Base-by-base conservation (phyloP, 495 filamentous ascomycete species). In the Trichoderma asperelloides region DNA sequence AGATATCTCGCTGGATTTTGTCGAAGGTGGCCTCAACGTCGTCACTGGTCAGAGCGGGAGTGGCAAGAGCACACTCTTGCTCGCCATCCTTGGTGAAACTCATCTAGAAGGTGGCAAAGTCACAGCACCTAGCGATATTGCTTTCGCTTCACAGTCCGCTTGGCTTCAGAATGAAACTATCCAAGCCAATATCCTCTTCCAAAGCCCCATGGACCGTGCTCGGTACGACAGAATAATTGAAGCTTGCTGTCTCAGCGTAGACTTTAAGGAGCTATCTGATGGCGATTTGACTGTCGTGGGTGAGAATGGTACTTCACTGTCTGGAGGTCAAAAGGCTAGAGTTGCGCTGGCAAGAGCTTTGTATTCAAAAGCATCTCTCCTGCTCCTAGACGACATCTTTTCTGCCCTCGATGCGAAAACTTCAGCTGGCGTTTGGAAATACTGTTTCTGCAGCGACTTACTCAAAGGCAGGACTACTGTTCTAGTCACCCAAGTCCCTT, bases 361-460 rank as follows among this genome's bases (percentile, higher is more conserved):
- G 2, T 91, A 91, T 69, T 89, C 88, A 45, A 79, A 82, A 23
- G 82, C 88, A 11, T 80, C 81, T 2, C 78, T 89, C 8, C 75
- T 91, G 15, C 73, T 90, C 12, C 80, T 91, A 12, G 89, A 91
- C 69, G 89, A 91, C 70, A 87, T 89, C 13, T 78, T 91, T 37
- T 89, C 87, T 0, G 89, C 89, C 4, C 72, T 85, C 7, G 82
- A 85, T 68, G 76, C 81, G 8, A 81, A 80, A 67, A 83, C 82
- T 11, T 76, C 80, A n/a, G 80, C 78, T 28, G 68, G 75, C 23
- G 69, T 85, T 28, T 80, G 83, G 74, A 72, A 82, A 66, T 75
- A 81, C 65, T 83, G 80, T 28, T 81, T 85, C 66, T 84, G 81
- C 68, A 80, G 82, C 51, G 79, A 83, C 51, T 69, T 85, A 27